Base-by-base conservation (phyloP, 73 alveolate genomes). In the Strombidium stylifer region DNA sequence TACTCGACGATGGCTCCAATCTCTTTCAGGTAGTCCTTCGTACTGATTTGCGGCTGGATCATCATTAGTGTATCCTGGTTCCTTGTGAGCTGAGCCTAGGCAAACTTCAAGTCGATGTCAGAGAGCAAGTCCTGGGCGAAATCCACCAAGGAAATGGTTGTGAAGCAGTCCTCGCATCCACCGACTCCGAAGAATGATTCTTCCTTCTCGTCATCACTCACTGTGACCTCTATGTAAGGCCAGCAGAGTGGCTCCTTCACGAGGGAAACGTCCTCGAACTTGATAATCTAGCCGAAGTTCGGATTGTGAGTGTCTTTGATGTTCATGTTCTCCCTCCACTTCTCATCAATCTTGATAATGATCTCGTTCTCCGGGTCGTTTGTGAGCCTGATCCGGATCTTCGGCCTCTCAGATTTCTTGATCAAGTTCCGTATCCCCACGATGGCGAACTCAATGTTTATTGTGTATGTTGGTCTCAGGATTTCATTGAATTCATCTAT, bases 121-220 rank as follows among this genome's bases (percentile, higher is more conserved):
- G 62, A n/a, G 62, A 68, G 64, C 44, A 84, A 61, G 35, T 57
- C 60, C 19, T 47, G 54, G 0, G 81, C 82, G 24, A 24, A 76
- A 18, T 46, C 56, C 25, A 75, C 44, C 23, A 76, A 44, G 0
- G 89, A 69, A 25, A 83, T 35, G 15, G 49, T 46, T 0, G 84
- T 21, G 40, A 61, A 81, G 77, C 84, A 67, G 14, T 49, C 20
- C 47, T 83, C 85, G 28, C 69, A 39, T 4, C 81, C 80, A 16
- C 80, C 73, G 3, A 64, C 66, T 24, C 82, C 69, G 18, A 76
- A 51, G 31, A 73, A 21, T 3, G 35, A 64, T 3, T 81, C 84
- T n/a, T 84, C 69, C n/a, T n/a, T n/a, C n/a, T n/a, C n/a, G n/a
- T n/a, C n/a, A 58, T 83, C 93, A 23, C 73, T 36, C 6, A 83